Percentiles rank a stretch among this genome's conserved stretches.
These are phyloP conservation scores for Athelia psychrophila DNA, from an alignment of 1,284 basidiomycete species.

Conservation along the genomic window DNA sequence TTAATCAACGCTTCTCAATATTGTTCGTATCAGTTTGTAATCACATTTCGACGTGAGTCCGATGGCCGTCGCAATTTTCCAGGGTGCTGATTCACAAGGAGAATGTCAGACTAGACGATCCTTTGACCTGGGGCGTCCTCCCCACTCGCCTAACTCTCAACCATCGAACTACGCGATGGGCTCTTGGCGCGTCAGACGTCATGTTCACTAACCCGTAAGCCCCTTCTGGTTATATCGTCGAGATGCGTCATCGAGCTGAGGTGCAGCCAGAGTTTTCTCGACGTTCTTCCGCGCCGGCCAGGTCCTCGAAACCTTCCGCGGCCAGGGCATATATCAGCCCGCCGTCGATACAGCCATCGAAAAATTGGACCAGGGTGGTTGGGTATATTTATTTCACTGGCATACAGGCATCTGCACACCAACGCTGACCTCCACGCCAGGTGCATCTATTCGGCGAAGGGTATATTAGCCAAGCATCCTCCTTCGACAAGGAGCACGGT, in stretches of 20 bases:
- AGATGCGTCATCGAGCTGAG: constrained; percentile 9
- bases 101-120: constrained; percentile 70
- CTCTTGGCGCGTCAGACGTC: constrained; percentile 89
- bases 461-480: constrained; percentile 77
- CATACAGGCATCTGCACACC: not conserved
- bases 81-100: constrained; percentile 7
- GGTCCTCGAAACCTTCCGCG: constrained; percentile 91
- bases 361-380: constrained; percentile 78
- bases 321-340: constrained; percentile 86
- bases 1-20: constrained; percentile 7
- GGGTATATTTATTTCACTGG: constrained; percentile 69
- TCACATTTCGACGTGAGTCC: constrained; percentile 82
- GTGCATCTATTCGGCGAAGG: constrained; percentile 95
- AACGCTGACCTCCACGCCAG: constrained; percentile 34
- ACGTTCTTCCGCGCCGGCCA: constrained; percentile 90
- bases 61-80: constrained; percentile 4
- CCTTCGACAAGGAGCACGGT: constrained; percentile 41
- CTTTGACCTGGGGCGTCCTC: constrained; percentile 80
- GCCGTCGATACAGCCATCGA: constrained; percentile 83
- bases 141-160: constrained; percentile 62
- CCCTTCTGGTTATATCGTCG: constrained; percentile 6
- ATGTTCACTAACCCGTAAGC: constrained; percentile 92
- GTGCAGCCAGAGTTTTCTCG: constrained; percentile 65
- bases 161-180: constrained; percentile 73
- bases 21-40: constrained; percentile 74